Conservation (phyloP, 176 grass and related monocot genomes). For the Pharus latifolius region DNA sequence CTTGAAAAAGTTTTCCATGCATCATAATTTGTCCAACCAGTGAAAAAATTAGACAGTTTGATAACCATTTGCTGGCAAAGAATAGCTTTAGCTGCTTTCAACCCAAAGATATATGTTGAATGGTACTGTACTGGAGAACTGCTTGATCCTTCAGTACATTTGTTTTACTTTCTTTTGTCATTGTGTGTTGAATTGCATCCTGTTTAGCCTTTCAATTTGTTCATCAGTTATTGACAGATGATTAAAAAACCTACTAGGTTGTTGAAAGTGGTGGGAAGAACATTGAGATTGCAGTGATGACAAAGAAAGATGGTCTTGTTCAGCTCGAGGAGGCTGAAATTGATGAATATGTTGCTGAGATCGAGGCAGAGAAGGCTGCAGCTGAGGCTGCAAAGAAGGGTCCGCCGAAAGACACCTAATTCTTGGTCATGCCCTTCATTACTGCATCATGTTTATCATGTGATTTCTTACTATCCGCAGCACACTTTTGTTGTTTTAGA, state of each 20-base stretch:
- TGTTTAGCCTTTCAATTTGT: not conserved
- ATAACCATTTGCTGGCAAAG: too few species aligned
- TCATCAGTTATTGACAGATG: not conserved
- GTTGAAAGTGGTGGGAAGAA: conserved; percentile 81
- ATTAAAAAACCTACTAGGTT: conserved; percentile 28
- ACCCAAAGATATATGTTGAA: too few species aligned
- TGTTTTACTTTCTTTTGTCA: not conserved
- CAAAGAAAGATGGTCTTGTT: conserved; percentile 36
- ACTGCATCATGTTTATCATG: not conserved
- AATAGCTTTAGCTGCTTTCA: too few species aligned
- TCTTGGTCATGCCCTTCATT: not conserved
- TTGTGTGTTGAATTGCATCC: not conserved
- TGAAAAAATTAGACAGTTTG: too few species aligned
- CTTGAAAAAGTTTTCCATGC: too few species aligned
- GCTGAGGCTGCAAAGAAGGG: conserved; percentile 79
- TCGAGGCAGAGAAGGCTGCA: conserved; percentile 82
- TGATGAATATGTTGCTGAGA: conserved; percentile 72
- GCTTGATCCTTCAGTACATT: not conserved
- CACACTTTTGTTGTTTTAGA: conserved; percentile 17
- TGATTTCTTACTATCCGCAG: not conserved
- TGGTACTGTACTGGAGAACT: too few species aligned
- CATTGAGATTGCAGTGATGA: conserved; percentile 64
- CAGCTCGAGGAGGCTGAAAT: conserved; percentile 68
- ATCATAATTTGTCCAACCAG: too few species aligned
- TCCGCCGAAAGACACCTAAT: conserved; percentile 35